These are phyloP conservation scores for Phytophthora multivora DNA, from an alignment of 352 stramenopile genomes.

Conservation along the genomic window DNA sequence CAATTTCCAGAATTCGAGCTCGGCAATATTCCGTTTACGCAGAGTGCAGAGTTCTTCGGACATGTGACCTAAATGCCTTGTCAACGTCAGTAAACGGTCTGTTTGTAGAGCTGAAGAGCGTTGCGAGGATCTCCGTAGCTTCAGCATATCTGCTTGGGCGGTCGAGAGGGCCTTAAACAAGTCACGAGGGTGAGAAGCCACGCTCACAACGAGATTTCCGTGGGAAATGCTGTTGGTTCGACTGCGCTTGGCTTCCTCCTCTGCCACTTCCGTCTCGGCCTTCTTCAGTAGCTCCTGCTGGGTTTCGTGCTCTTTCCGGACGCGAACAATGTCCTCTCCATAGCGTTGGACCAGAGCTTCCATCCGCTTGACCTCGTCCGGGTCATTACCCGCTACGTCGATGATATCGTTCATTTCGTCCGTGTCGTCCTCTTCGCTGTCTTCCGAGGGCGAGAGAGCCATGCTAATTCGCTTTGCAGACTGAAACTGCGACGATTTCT, in stretches of 20 bases:
- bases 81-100: constrained; percentile 64
- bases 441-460: neutral
- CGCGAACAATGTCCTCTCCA: constrained; percentile 53
- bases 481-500: constrained; percentile 2
- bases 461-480: neutral
- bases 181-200: constrained; percentile 62
- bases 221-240: constrained; percentile 66
- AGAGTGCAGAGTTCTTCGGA: constrained; percentile 74
- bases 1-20: constrained; percentile 71
- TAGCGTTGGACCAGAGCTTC: constrained; percentile 57
- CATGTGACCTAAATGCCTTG: constrained; percentile 65
- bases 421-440: neutral
- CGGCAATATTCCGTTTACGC: constrained; percentile 56
- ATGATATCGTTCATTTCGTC: neutral
- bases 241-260: constrained; percentile 50
- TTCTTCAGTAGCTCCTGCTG: constrained; percentile 52
- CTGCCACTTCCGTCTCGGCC: constrained; percentile 41
- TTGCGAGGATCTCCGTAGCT: constrained; percentile 51
- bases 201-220: constrained; percentile 53
- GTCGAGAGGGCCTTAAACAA: constrained; percentile 66
- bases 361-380: constrained; percentile 50
- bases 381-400: neutral
- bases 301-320: constrained; percentile 56
- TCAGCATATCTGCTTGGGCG: constrained; percentile 48
- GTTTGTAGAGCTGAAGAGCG: constrained; percentile 59